Evolutionary conservation across 2,329 filamentous ascomycete species (phyloP).

Genomic region (Talaromyces sp.): DNA sequence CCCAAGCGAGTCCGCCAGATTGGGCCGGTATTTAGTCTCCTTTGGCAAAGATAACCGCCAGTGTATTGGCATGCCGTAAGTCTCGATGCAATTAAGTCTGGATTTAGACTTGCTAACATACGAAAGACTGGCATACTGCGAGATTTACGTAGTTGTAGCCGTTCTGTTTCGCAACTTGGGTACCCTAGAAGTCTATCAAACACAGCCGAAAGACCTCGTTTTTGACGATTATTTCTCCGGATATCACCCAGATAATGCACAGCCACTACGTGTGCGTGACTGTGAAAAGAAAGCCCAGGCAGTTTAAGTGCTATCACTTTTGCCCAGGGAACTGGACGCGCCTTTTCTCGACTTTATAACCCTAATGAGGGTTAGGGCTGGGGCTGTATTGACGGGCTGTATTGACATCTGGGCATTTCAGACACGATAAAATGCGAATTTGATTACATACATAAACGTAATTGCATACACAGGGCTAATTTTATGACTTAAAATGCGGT

Average conservation of each 20-base stretch:
- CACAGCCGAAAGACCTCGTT: not conserved
- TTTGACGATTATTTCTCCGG: not conserved
- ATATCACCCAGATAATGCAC: not conserved
- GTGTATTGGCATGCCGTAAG: not conserved
- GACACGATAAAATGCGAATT: not conserved
- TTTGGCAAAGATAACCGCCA: not conserved
- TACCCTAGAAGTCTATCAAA: not conserved
- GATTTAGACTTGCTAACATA: not conserved
- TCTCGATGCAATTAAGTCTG: not conserved
- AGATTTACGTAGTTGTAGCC: not conserved
- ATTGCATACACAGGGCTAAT: not conserved
- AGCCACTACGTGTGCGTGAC: not conserved
- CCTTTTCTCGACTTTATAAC: not conserved
- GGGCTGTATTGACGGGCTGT: no score
- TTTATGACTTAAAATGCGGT: not conserved
- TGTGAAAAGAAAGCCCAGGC: not conserved
- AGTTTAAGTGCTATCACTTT: not conserved
- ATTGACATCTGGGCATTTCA: no score
- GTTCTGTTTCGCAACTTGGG: not conserved
- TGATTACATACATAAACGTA: not conserved
- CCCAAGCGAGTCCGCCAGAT: not conserved
- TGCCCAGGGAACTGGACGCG: not conserved
- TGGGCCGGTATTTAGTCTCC: not conserved
- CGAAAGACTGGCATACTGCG: not conserved
- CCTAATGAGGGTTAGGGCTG: not conserved